These are phyloP conservation scores for Myotisia sp. DNA, from an alignment of 2,329 filamentous ascomycete species.

Conservation along the genomic window DNA sequence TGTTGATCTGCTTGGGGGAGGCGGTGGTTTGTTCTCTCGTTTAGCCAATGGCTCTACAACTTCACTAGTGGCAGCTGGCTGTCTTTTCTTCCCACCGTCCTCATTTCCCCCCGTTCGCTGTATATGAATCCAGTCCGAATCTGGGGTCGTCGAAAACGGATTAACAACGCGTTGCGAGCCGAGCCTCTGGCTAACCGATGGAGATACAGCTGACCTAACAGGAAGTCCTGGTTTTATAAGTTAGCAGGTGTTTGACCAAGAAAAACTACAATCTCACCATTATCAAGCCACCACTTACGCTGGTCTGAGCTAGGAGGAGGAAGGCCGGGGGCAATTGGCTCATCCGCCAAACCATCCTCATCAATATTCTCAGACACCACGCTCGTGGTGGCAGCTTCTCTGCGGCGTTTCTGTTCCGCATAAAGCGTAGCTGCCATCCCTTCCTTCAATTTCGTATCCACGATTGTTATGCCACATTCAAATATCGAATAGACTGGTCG, in stretches of 20 bases:
- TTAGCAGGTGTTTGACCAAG: conserved; percentile 13
- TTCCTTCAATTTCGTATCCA: conserved; percentile 62
- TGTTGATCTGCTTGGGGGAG: conserved; percentile 5
- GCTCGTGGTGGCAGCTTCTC: conserved; percentile 27
- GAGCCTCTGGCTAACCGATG: conserved; percentile 50
- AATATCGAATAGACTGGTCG: conserved; percentile 89
- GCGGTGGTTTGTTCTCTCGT: too few species aligned
- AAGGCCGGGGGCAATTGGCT: conserved; percentile 65
- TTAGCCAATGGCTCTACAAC: too few species aligned
- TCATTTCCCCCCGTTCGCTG: neutral
- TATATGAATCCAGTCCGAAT: conserved; percentile 66
- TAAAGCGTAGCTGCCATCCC: conserved; percentile 63
- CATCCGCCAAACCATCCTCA: conserved; percentile 56
- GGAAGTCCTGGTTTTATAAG: conserved; percentile 42
- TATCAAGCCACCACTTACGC: conserved; percentile 52
- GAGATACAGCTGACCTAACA: conserved; percentile 56
- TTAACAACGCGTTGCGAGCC: conserved; percentile 67
- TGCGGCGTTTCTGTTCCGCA: conserved; percentile 48
- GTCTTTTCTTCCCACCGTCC: too few species aligned
- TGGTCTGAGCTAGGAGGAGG: conserved; percentile 49
- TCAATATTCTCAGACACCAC: conserved; percentile 16
- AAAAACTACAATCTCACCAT: conserved; percentile 29
- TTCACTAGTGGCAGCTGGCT: too few species aligned
- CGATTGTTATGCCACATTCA: conserved; percentile 63
- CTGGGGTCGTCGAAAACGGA: conserved; percentile 59